Conservation (phyloP, 148 eudicot species). For the Persicaria maculosa region DNA sequence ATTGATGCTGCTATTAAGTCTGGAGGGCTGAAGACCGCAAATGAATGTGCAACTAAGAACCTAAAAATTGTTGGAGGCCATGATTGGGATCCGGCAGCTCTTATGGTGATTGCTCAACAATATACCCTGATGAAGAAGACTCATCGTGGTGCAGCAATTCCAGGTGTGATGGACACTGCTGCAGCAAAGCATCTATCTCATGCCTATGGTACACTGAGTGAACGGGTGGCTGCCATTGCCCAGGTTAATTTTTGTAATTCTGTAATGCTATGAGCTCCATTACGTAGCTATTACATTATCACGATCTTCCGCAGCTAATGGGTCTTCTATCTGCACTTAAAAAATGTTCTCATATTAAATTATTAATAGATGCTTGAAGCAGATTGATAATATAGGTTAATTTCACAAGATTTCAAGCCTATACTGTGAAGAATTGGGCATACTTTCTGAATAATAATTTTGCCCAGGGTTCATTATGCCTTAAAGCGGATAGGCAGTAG, state of each 20-base stretch:
- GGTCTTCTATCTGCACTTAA: not conserved
- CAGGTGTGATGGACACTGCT: constrained; percentile 91
- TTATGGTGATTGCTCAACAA: constrained; percentile 81
- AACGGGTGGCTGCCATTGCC: constrained; percentile 84
- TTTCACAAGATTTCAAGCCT: not conserved
- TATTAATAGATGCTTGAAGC: not conserved
- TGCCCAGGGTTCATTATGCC: too few species aligned
- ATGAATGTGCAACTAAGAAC: constrained; percentile 53
- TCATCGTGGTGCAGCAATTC: constrained; percentile 63
- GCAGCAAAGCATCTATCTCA: constrained; percentile 88
- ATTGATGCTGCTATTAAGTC: constrained; percentile 81
- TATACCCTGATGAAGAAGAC: constrained; percentile 73
- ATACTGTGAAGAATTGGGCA: too few species aligned
- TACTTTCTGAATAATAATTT: too few species aligned
- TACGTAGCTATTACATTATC: not conserved
- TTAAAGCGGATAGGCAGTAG: too few species aligned
- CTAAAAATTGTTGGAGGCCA: constrained; percentile 67
- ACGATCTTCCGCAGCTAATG: not conserved
- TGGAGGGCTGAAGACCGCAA: constrained; percentile 62
- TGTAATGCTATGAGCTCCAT: not conserved
- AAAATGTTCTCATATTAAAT: not conserved
- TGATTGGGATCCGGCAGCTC: constrained; percentile 86
- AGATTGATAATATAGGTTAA: too few species aligned
- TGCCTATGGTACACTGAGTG: constrained; percentile 81
- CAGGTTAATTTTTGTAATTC: constrained; percentile 33